Base-by-base conservation (phyloP, 1,284 basidiomycete genomes). In the Tranzscheliella williamsii region DNA sequence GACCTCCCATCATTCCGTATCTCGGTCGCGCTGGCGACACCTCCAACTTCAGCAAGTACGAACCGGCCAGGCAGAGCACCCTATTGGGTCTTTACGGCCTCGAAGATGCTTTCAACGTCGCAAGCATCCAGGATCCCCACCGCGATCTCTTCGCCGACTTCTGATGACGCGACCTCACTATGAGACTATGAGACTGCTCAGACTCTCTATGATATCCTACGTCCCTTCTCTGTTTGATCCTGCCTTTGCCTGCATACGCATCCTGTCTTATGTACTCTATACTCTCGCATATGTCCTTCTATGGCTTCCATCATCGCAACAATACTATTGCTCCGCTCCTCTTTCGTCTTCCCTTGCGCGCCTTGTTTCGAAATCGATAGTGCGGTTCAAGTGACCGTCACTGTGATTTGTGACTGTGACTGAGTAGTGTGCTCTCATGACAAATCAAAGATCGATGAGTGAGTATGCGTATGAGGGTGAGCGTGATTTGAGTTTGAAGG, bases 11-110 rank as follows among this genome's bases (percentile, higher is more conserved):
- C 33, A 78, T 82, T 0, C 81, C 81, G 3, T 72, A 76, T n/a
- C 78, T 80, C 1, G 78, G 73, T 13, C 76, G 68, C 45, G 78
- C 79, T 8, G 91, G 91, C 0, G 91, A 93, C 21, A 57, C 66
- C 17, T 66, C 66, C 32, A 58, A 70, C 32, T 69, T 61, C 31
- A 46, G 42, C 40, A 63, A 62, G 38, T 70, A 68, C 41, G 46
- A 54, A 22, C 37, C 43, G 20, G 51, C 48, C n/a, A 33, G 48
- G 30, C 44, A 41, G 2, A 60, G 56, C 22, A 30, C 46, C 26
- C 35, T 55, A 37, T 56, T 56, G 20, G 62, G 56, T 7, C 47
- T 65, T 7, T 50, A 20, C 32, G 51, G 40, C 17, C 34, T 38
- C 13, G 53, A 63, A 29, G n/a, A n/a, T 29, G 26, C 9, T 29